Conservation (phyloP, 1,284 basidiomycete species). For the Cryptococcus depauperatus region DNA sequence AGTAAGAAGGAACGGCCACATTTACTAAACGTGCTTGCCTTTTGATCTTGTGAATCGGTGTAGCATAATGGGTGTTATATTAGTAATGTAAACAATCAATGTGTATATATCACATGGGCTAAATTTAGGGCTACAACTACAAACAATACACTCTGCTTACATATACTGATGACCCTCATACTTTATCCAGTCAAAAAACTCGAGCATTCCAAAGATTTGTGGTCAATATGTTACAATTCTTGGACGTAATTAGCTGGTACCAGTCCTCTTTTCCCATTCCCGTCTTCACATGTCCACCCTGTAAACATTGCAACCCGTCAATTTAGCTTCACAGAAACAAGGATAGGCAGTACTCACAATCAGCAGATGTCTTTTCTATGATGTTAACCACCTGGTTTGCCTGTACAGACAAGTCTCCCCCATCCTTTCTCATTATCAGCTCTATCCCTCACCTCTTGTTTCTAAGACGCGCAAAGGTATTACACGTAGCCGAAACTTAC, state of each 20-base stretch:
- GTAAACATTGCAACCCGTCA: background rate
- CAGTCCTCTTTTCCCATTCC: conserved; percentile 31
- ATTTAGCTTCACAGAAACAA: background rate
- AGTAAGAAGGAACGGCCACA: too few relatives aligned
- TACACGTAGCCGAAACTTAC: conserved; percentile 26
- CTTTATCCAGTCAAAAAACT: too few relatives aligned
- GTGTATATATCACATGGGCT: too few relatives aligned
- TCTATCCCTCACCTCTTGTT: background rate
- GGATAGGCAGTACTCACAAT: conserved; percentile 27
- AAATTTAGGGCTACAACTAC: too few relatives aligned
- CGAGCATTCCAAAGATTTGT: too few relatives aligned
- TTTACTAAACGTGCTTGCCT: background rate
- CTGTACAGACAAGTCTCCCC: conserved; percentile 31
- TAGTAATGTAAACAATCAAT: too few relatives aligned
- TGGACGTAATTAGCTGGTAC: conserved; percentile 40
- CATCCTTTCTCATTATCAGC: conserved; percentile 23
- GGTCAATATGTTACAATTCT: too few relatives aligned
- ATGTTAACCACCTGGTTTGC: conserved; percentile 37
- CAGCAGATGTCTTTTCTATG: conserved; percentile 34
- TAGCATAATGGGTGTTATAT: too few relatives aligned
- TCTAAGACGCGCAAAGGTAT: background rate
- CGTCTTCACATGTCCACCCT: conserved; percentile 45
- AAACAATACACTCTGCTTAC: too few relatives aligned
- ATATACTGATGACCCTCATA: too few relatives aligned
- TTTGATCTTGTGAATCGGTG: too few relatives aligned